Evolutionary conservation across 2,329 filamentous ascomycete genomes (phyloP).

Genomic region (Sclerotinia sclerotiorum): DNA sequence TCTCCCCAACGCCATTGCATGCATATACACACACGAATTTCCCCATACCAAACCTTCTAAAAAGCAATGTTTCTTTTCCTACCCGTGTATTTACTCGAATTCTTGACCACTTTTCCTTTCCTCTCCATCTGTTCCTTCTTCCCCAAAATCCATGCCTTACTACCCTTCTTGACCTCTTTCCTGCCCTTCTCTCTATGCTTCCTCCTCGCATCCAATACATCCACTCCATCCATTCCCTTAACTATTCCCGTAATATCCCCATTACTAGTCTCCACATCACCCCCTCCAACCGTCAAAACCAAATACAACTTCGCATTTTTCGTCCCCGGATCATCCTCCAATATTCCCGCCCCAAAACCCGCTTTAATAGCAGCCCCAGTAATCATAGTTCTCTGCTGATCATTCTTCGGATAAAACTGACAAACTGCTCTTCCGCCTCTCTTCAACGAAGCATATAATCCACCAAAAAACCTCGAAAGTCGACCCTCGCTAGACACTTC

Average conservation of each 20-base stretch:
- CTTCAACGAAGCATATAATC: conserved; percentile 79
- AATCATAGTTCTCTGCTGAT: conserved; percentile 89
- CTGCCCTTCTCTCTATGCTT: conserved; percentile 49
- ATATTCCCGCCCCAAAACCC: conserved; percentile 89
- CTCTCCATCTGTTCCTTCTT: conserved; percentile 93
- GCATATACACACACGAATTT: conserved; percentile 20
- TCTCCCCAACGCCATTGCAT: conserved; percentile 36
- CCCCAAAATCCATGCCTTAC: conserved; percentile 78
- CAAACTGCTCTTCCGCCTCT: conserved; percentile 88
- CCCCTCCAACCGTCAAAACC: conserved; percentile 81
- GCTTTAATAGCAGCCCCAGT: conserved; percentile 85
- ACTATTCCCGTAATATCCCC: conserved; percentile 89
- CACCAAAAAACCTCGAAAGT: conserved; percentile 85
- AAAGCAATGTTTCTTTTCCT: conserved; percentile 80
- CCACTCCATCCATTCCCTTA: conserved; percentile 82
- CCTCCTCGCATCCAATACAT: conserved; percentile 70
- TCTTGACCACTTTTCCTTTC: conserved; percentile 93
- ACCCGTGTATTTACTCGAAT: conserved; percentile 89
- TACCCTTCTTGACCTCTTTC: conserved; percentile 71
- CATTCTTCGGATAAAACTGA: conserved; percentile 98
- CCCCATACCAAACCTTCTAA: conserved; percentile 44
- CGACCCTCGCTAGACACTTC: conserved; percentile 79
- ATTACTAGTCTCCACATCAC: conserved; percentile 45
- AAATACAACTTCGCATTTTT: conserved; percentile 98
- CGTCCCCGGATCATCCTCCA: conserved; percentile 94